phyloP scores from a whole-genome alignment of 2,329 filamentous ascomycete genomes.

The Phaeosphaeria sp. region DNA sequence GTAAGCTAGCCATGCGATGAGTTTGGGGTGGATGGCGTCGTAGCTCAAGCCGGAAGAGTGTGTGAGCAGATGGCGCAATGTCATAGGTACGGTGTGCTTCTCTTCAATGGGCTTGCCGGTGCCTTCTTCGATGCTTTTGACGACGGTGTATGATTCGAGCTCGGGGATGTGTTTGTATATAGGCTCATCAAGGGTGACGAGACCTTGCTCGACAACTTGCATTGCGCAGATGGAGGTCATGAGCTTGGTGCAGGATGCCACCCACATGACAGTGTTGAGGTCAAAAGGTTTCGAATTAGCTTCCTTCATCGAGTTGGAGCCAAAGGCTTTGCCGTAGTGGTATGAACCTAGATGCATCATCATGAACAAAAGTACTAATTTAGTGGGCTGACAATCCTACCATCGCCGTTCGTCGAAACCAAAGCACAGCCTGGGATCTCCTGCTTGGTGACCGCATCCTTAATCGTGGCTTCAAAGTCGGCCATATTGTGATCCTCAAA shows the following conservation, averaged over 20 bases:
- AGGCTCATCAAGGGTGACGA: conserved; percentile 40
- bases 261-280: conserved; percentile 43
- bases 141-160: conserved; percentile 30
- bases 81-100: conserved; percentile 34
- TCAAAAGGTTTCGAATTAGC: conserved; percentile 31
- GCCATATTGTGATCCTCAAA: conserved; percentile 10
- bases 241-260: conserved; percentile 50
- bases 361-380: too few relatives aligned
- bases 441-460: conserved; percentile 23
- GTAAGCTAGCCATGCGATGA: conserved; percentile 48
- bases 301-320: conserved; percentile 32
- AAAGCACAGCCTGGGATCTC: conserved; percentile 36
- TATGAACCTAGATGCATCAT: conserved; percentile 39
- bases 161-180: conserved; percentile 44
- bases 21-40: conserved; percentile 51
- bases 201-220: conserved; percentile 45
- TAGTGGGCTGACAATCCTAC: conserved; percentile 21
- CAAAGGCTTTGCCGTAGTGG: conserved; percentile 46
- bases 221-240: conserved; percentile 43
- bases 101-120: conserved; percentile 30
- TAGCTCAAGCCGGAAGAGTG: conserved; percentile 60
- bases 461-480: conserved; percentile 34
- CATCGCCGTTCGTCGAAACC: conserved; percentile 32
- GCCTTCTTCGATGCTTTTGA: conserved; percentile 33
- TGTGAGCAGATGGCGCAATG: conserved; percentile 53